Evolutionary conservation across 129 eudicot genomes (phyloP).

Genomic region (Scalesia atractyloides): DNA sequence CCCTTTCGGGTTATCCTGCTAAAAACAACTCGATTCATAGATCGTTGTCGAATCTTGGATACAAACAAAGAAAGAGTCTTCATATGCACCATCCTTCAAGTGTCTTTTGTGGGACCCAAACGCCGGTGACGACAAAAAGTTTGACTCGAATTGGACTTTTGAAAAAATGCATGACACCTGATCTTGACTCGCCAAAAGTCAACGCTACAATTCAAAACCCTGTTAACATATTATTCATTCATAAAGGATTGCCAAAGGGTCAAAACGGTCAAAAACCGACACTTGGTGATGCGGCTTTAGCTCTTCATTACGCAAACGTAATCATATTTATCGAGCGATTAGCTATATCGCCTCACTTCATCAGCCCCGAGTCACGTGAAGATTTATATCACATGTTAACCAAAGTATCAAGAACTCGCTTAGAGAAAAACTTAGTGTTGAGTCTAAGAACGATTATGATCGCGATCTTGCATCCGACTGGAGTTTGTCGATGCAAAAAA

Average conservation of each 20-base stretch:
- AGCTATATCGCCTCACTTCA: slow-evolving; percentile 78
- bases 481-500: slow-evolving; percentile 51
- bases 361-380: slow-evolving; percentile 81
- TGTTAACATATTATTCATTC: slow-evolving; percentile 12
- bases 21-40: slow-evolving; percentile 33
- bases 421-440: slow-evolving; percentile 50
- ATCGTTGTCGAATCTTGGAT: slow-evolving; percentile 66
- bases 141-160: slow-evolving; percentile 49
- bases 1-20: slow-evolving; percentile 48
- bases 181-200: slow-evolving; percentile 48
- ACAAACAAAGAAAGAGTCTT: slow-evolving; percentile 29
- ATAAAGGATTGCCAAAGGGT: slow-evolving; percentile 36
- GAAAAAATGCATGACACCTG: slow-evolving; percentile 67
- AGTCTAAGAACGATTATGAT: slow-evolving; percentile 40
- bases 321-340: slow-evolving; percentile 78
- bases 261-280: slow-evolving; percentile 45
- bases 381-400: slow-evolving; percentile 85
- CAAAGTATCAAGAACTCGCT: slow-evolving; percentile 52
- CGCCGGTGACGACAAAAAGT: slow-evolving; percentile 41
- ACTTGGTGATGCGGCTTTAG: slow-evolving; percentile 73
- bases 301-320: slow-evolving; percentile 87
- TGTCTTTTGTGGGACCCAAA: slow-evolving; percentile 38
- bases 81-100: slow-evolving; percentile 34
- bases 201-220: slow-evolving; percentile 15
- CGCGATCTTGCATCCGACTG: slow-evolving; percentile 66